These are phyloP conservation scores for Lepiota venenata DNA, from an alignment of 768 basidiomycete species.

Conservation along the genomic window DNA sequence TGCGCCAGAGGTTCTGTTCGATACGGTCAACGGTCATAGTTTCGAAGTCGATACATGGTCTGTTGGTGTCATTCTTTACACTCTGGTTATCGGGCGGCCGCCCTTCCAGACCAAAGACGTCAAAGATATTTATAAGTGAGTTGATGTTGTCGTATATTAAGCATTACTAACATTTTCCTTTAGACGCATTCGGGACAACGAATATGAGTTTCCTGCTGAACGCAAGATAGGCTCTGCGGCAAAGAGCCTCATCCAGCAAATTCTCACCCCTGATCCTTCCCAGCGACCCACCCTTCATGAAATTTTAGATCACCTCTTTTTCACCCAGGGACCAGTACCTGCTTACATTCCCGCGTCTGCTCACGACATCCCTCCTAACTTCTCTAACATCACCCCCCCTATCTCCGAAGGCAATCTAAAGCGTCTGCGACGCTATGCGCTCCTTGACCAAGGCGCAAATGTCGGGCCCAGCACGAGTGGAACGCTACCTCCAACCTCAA, in stretches of 20 bases:
- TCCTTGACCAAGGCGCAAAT: conserved; percentile 56
- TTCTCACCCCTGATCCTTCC: conserved; percentile 82
- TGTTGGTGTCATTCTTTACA: conserved; percentile 95
- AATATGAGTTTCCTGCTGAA: conserved; percentile 88
- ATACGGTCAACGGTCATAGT: conserved; percentile 93
- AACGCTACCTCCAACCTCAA: conserved; percentile 19
- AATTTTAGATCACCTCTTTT: conserved; percentile 84
- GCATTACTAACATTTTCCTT: conserved; percentile 9
- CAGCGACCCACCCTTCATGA: conserved; percentile 80
- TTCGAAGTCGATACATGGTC: conserved; percentile 99
- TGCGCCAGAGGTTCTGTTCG: conserved; percentile 95
- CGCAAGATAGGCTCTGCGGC: conserved; percentile 68
- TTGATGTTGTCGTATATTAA: not conserved
- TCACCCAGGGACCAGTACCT: conserved; percentile 79
- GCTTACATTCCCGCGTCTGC: conserved; percentile 77
- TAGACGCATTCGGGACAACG: conserved; percentile 90
- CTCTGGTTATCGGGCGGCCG: conserved; percentile 89
- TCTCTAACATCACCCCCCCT: conserved; percentile 57
- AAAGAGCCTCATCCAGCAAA: conserved; percentile 74
- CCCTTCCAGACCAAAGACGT: conserved; percentile 99
- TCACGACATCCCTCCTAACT: conserved; percentile 73
- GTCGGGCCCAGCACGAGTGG: conserved; percentile 2
- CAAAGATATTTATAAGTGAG: conserved; percentile 91
- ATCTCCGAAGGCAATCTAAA: conserved; percentile 69
- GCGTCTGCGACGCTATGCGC: conserved; percentile 56